phyloP scores from a whole-genome alignment of 108 stramenopile genomes.

The Nitzschia sp. region DNA sequence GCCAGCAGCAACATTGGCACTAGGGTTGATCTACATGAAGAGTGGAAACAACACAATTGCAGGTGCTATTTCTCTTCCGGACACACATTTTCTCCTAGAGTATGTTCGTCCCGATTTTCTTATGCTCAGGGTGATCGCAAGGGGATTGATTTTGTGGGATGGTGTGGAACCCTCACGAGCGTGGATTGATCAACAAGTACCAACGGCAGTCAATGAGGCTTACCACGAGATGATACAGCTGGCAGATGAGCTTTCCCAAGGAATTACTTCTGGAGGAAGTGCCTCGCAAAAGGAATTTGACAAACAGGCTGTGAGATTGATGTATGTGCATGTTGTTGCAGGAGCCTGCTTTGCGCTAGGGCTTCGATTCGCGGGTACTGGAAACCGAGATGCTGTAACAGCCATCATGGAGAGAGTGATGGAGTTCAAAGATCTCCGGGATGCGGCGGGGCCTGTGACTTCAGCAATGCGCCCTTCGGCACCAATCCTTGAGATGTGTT shows the following conservation, averaged over 20 bases:
- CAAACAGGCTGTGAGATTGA: constrained; percentile 85
- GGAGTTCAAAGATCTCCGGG: constrained; percentile 72
- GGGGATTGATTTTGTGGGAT: constrained; percentile 93
- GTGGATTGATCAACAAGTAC: constrained; percentile 86
- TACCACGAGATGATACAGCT: constrained; percentile 56
- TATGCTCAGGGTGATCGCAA: constrained; percentile 84
- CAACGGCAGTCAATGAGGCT: constrained; percentile 58
- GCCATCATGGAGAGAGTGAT: constrained; percentile 63
- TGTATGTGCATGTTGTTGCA: constrained; percentile 88
- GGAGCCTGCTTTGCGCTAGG: constrained; percentile 93
- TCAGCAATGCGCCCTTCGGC: constrained; percentile 74
- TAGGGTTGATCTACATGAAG: constrained; percentile 90
- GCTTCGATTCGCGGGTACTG: constrained; percentile 91
- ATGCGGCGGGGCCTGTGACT: constrained; percentile 65
- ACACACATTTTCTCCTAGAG: constrained; percentile 91
- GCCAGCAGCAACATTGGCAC: constrained; percentile 91
- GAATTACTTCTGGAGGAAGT: background rate
- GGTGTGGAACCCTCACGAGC: constrained; percentile 67
- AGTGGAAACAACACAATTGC: constrained; percentile 83
- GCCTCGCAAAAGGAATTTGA: constrained; percentile 53
- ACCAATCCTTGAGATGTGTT: constrained; percentile 85
- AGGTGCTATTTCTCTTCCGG: constrained; percentile 79
- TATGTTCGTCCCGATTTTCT: constrained; percentile 93
- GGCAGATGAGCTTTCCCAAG: constrained; percentile 27
- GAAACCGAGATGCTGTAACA: constrained; percentile 63